Evolutionary conservation across 148 eudicot species (phyloP).

Genomic region (Bassia scoparia): DNA sequence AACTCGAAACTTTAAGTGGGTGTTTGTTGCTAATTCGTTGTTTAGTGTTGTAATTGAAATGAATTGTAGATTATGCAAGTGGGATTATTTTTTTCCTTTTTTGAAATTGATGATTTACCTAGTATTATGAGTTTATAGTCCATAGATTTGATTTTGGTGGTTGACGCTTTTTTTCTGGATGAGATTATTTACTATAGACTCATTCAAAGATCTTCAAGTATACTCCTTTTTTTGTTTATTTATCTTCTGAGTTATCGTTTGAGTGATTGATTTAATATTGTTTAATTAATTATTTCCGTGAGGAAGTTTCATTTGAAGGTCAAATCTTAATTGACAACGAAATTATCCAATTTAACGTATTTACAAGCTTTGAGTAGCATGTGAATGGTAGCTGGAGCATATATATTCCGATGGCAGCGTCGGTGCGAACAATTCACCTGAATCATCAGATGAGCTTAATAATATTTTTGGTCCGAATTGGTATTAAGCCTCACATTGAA

Average conservation of each 20-base stretch:
- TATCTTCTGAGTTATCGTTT: not conserved
- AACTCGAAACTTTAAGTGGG: not conserved
- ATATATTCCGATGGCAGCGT: no score
- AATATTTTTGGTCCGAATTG: no score
- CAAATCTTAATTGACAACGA: not conserved
- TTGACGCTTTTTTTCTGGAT: not conserved
- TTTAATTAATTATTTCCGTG: not conserved
- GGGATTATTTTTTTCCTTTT: not conserved
- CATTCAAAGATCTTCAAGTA: slow-evolving; percentile 1
- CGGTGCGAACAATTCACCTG: not conserved
- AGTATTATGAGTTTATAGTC: not conserved
- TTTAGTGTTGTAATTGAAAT: not conserved
- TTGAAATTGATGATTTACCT: not conserved
- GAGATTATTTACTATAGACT: not conserved
- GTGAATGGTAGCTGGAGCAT: no score
- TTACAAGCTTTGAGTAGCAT: not conserved
- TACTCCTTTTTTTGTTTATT: not conserved
- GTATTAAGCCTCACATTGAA: no score
- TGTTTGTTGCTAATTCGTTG: not conserved
- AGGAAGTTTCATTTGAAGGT: slow-evolving; percentile 1
- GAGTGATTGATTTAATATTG: not conserved
- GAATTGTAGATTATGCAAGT: not conserved
- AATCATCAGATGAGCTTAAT: not conserved
- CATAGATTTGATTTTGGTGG: slow-evolving; percentile 1
- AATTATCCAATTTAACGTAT: not conserved